Evolutionary conservation across 2,329 filamentous ascomycete species (phyloP).

Genomic region (Paraconiothyrium brasiliense): DNA sequence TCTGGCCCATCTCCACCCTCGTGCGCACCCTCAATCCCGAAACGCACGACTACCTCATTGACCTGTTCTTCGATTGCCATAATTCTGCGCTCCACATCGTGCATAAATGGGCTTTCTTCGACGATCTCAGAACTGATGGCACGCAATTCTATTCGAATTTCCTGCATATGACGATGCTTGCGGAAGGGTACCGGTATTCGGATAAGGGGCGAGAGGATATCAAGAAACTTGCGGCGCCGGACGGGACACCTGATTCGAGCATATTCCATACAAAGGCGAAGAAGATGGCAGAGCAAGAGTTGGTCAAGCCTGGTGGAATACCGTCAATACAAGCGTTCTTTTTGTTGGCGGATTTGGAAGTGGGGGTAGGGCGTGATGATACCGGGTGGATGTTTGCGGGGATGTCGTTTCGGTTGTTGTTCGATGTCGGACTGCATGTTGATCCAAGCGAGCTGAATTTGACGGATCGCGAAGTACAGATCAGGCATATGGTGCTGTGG

Average conservation of each 20-base stretch:
- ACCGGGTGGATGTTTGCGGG: conserved; percentile 64
- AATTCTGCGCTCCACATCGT: conserved; percentile 59
- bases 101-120: conserved; percentile 57
- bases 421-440: conserved; percentile 50
- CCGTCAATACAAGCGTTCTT: conserved; percentile 61
- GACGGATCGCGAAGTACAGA: conserved; percentile 55
- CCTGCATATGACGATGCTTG: conserved; percentile 59
- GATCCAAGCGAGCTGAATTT: conserved; percentile 52
- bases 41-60: conserved; percentile 61
- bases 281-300: conserved; percentile 60
- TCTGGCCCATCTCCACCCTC: conserved; percentile 55
- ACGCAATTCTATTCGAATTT: conserved; percentile 58
- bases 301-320: conserved; percentile 60
- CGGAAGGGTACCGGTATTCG: conserved; percentile 60
- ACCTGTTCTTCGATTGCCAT: conserved; percentile 60
- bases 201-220: conserved; percentile 59
- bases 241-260: conserved; percentile 55
- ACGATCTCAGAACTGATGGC: conserved; percentile 53
- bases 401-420: conserved; percentile 34
- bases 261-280: conserved; percentile 60
- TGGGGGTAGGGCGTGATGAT: conserved; percentile 60
- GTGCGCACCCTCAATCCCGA: conserved; percentile 53
- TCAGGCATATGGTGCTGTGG: conserved; percentile 59
- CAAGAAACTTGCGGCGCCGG: conserved; percentile 53
- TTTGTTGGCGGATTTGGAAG: conserved; percentile 61